Base-by-base conservation (phyloP, 495 filamentous ascomycete genomes). In the Articulospora tetracladia region DNA sequence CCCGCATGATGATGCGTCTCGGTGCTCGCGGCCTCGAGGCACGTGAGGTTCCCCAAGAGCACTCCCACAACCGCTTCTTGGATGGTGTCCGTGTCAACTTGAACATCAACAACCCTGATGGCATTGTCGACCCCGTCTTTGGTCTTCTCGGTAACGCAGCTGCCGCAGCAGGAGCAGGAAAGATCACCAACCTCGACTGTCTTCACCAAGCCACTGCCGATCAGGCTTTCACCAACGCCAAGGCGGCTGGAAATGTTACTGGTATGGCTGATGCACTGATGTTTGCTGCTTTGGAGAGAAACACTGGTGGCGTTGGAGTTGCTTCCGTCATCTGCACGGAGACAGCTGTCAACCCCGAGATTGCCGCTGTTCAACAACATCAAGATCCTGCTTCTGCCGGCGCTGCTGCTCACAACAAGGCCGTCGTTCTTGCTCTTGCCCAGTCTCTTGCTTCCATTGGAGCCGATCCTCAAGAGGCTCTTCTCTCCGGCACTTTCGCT, bases 201-300 rank as follows among this genome's bases (percentile, higher is more conserved):
- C 77, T 88, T 22, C 83, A 88, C 68, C 84, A 87, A 70, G 83
- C 81, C 52, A 78, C 81, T 23, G 85, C 86, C 53, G 85, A 88
- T 72, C 84, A 85, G 69, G 85, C 85, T 63, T 87, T 88, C 70
- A 86, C 85, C 69, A 88, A 88, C 65, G 81, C 84, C 49, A 86
- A 87, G 69, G 84, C 72, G 3, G 82, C 81, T 50, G 75, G 75
- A 28, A 81, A 87, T 66, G 66, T 86, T 22, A 70, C 79, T 11
- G 79, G 79, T 58, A 77, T 79, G 80, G 70, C 75, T 30, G 76
- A 77, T 56, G 85, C 85, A 46, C 73, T 88, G 58, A 73, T 86
- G 55, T 88, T 78, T 72, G 79, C 82, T 55, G 79, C 82, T 56
- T 73, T 88, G 19, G 85, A 88, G 72, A 77, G 84, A 48, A 88